A percentile compares a stretch with the other conserved stretches of the same genome.
phyloP scores from a whole-genome alignment of 106 monocot species.

The Dendrobium officinale region DNA sequence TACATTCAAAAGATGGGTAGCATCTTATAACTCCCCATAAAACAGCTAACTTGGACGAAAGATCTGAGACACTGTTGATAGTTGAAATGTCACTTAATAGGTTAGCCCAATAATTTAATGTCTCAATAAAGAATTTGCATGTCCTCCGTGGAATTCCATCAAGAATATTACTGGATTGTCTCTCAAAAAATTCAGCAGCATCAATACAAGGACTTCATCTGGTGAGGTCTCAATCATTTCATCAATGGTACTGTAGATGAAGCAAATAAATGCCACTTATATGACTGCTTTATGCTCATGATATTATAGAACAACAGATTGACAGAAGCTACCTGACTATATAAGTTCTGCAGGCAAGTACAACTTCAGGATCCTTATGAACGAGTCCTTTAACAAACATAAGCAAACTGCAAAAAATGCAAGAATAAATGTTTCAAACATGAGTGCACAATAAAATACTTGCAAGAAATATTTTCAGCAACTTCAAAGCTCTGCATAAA shows the following conservation, averaged over 20 bases:
- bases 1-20: conserved; percentile 36
- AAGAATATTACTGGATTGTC: conserved; percentile 20
- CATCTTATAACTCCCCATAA: conserved; percentile 76
- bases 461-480: background rate
- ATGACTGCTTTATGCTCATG: background rate
- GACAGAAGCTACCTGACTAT: conserved; percentile 50
- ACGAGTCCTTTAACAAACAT: conserved; percentile 54
- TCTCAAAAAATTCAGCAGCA: conserved; percentile 43
- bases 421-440: conserved; percentile 2
- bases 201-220: conserved; percentile 43
- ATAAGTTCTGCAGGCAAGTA: conserved; percentile 33
- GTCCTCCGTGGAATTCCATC: conserved; percentile 26
- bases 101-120: conserved; percentile 41
- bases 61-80: conserved; percentile 4
- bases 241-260: conserved; percentile 49
- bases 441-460: background rate
- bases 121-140: conserved; percentile 40
- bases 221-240: conserved; percentile 48
- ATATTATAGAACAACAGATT: background rate
- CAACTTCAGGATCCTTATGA: conserved; percentile 39
- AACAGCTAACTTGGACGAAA: conserved; percentile 32
- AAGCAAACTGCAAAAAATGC: conserved; percentile 38
- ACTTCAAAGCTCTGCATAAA: background rate
- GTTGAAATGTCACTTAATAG: conserved; percentile 17
- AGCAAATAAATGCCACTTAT: background rate